Evolutionary conservation across 257 asterid species (phyloP).

Genomic region (Solanum chaucha): DNA sequence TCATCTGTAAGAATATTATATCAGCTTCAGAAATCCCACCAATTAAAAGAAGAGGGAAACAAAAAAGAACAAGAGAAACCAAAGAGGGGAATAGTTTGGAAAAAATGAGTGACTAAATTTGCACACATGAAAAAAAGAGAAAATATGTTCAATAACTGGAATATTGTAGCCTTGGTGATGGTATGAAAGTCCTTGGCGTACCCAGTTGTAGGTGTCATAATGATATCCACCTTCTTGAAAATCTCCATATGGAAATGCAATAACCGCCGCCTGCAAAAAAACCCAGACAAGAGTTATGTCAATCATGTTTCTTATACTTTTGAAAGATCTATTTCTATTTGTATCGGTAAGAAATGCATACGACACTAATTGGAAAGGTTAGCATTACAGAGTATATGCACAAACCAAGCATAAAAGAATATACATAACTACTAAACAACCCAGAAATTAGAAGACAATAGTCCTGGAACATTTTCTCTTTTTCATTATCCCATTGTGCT

Average conservation of each 20-base stretch:
- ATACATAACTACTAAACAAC: too few species aligned
- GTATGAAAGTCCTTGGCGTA: slow-evolving; percentile 14
- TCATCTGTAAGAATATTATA: not conserved
- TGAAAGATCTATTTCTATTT: not conserved
- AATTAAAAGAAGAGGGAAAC: not conserved
- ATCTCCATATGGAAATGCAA: slow-evolving; percentile 22
- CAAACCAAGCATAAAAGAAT: not conserved
- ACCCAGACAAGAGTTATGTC: not conserved
- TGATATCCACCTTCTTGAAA: slow-evolving; percentile 77
- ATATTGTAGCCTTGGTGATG: not conserved
- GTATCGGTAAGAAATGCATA: not conserved
- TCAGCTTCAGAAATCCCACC: not conserved
- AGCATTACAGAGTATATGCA: not conserved
- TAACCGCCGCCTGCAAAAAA: slow-evolving; percentile 63
- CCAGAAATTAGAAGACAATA: too few species aligned
- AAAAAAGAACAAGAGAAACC: not conserved
- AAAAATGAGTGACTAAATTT: not conserved
- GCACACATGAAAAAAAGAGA: not conserved
- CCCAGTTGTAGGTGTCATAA: slow-evolving; percentile 96
- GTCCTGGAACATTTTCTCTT: too few species aligned
- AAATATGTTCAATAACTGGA: not conserved
- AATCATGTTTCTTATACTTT: not conserved
- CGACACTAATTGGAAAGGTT: not conserved
- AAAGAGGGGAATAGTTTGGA: not conserved
- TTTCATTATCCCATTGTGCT: too few species aligned